phyloP scores from a whole-genome alignment of 192 early-diverging fungal species.

The Rhizophagus sp. region DNA sequence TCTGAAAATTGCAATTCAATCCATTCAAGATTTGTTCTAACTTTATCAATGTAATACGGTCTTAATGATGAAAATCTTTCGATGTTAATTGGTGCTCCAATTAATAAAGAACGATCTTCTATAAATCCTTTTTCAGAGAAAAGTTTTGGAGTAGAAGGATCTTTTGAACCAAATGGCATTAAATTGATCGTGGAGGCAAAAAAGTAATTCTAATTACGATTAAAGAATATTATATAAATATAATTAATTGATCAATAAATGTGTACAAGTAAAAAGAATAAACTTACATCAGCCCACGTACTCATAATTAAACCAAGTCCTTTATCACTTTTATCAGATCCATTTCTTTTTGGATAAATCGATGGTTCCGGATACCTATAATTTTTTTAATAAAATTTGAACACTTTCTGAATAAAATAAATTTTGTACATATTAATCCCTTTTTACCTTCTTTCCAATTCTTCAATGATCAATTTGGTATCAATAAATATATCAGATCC shows the following conservation, averaged over 20 bases:
- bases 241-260: too few relatives aligned
- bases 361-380: conserved; percentile 28
- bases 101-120: conserved; percentile 33
- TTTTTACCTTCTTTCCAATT: conserved; percentile 39
- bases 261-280: background rate
- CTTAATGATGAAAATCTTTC: conserved; percentile 19
- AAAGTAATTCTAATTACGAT: background rate
- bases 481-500: conserved; percentile 49
- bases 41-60: conserved; percentile 30
- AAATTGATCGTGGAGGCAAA: background rate
- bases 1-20: conserved; percentile 32
- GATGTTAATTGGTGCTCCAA: conserved; percentile 22
- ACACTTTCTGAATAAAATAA: background rate
- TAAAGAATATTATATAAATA: background rate
- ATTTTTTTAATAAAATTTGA: background rate
- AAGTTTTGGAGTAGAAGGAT: conserved; percentile 24
- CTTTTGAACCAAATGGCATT: background rate
- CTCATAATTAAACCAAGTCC: conserved; percentile 28
- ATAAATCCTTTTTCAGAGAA: conserved; percentile 32
- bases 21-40: conserved; percentile 32
- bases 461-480: conserved; percentile 39
- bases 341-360: conserved; percentile 24
- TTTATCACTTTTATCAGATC: conserved; percentile 22
- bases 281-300: conserved; percentile 38
- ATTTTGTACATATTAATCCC: too few relatives aligned